Conservation (phyloP, 2,329 filamentous ascomycete species). For the Fusarium sp. region DNA sequence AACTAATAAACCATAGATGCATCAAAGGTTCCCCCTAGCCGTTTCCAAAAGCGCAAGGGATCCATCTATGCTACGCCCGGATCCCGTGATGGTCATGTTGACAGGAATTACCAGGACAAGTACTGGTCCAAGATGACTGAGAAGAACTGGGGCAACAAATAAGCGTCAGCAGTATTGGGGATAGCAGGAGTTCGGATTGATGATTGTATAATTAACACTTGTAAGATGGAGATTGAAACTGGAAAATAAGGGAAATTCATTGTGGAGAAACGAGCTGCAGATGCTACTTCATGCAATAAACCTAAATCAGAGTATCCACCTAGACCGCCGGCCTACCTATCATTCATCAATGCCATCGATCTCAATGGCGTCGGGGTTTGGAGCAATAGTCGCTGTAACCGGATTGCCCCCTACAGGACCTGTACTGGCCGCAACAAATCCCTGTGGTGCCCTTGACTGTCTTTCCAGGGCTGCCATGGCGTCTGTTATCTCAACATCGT, state of each 20-base stretch:
- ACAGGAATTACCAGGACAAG: conserved; percentile 67
- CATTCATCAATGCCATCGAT: conserved; percentile 78
- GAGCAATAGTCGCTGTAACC: conserved; percentile 58
- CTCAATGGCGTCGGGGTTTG: conserved; percentile 88
- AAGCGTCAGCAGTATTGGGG: conserved; percentile 1
- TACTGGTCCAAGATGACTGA: conserved; percentile 71
- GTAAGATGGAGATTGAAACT: conserved; percentile 21
- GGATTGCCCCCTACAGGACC: conserved; percentile 68
- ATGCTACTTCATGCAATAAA: conserved; percentile 33
- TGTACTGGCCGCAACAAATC: conserved; percentile 89
- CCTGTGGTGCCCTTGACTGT: conserved; percentile 86
- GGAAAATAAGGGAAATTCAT: conserved; percentile 27
- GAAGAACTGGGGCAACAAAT: conserved; percentile 56
- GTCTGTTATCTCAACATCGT: conserved; percentile 69
- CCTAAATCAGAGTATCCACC: conserved; percentile 14
- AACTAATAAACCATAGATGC: conserved; percentile 60
- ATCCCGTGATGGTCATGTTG: conserved; percentile 73
- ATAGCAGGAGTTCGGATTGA: background rate
- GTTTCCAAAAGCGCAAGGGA: conserved; percentile 76
- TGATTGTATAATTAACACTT: background rate
- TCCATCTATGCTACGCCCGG: conserved; percentile 74
- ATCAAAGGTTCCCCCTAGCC: conserved; percentile 73
- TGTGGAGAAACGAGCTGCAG: conserved; percentile 27
- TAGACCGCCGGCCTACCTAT: conserved; percentile 33
- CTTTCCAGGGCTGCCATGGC: conserved; percentile 91